Conservation (phyloP, 371 early-diverging fungal species). For the Apophysomyces ossiformis region DNA sequence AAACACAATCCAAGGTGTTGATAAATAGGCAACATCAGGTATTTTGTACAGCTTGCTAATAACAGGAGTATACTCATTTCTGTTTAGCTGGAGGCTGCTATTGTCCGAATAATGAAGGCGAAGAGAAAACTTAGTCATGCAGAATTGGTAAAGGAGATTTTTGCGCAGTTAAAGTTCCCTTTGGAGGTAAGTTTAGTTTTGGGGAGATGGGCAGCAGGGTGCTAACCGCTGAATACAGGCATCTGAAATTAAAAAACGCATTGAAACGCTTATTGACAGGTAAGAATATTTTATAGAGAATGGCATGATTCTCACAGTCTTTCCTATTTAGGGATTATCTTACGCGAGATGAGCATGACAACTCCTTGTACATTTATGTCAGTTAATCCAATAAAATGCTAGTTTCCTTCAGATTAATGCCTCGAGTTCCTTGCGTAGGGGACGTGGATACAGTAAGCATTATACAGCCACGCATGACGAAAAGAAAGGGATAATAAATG, state of each 20-base stretch:
- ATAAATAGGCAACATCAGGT: conserved; percentile 80
- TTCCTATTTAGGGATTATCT: conserved; percentile 76
- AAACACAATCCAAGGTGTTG: conserved; percentile 75
- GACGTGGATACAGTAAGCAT: no score
- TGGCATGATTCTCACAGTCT: neutral
- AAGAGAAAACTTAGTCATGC: conserved; percentile 73
- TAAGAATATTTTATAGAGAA: conserved; percentile 5
- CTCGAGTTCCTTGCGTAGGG: neutral
- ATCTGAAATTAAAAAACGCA: conserved; percentile 82
- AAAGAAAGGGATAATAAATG: neutral
- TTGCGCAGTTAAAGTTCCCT: conserved; percentile 78
- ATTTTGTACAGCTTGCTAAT: neutral
- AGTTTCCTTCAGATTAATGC: neutral
- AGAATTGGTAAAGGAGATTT: conserved; percentile 72
- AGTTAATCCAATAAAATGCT: conserved; percentile 2
- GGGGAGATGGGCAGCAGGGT: neutral
- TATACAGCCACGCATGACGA: neutral
- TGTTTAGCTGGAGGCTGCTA: conserved; percentile 84
- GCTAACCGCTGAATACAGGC: conserved; percentile 46
- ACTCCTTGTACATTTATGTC: conserved; percentile 37
- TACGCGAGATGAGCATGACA: conserved; percentile 71
- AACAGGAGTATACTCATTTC: neutral
- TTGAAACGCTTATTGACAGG: conserved; percentile 87
- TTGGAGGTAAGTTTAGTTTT: conserved; percentile 58
- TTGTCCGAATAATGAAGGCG: conserved; percentile 95